Conservation (phyloP, 306 rosid genomes). For the Gastrolobium bilobum region DNA sequence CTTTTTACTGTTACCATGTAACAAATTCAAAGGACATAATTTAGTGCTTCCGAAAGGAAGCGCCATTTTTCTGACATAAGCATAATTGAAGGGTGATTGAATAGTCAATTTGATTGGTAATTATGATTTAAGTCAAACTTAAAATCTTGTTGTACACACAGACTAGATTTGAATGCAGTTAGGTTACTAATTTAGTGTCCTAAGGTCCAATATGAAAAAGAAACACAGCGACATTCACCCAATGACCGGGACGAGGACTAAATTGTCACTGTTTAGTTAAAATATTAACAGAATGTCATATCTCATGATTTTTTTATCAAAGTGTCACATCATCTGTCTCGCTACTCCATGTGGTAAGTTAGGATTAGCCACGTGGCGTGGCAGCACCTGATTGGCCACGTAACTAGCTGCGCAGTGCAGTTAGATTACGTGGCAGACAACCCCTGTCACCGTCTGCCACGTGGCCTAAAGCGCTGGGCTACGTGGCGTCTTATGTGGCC, state of each 20-base stretch:
- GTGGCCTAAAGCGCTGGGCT: too few relatives aligned
- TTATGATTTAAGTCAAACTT: slow-evolving; percentile 38
- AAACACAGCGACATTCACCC: neutral
- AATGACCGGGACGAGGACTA: neutral
- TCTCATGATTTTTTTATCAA: too few relatives aligned
- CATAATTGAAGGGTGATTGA: neutral
- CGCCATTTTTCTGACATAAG: slow-evolving; percentile 23
- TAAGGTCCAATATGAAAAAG: neutral
- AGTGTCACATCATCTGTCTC: too few relatives aligned
- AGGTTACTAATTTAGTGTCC: neutral
- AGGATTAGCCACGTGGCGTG: too few relatives aligned
- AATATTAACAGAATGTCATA: too few relatives aligned
- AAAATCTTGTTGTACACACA: slow-evolving; percentile 2
- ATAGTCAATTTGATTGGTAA: slow-evolving; percentile 25
- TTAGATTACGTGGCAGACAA: too few relatives aligned
- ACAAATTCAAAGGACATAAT: slow-evolving; percentile 39
- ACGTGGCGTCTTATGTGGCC: too few relatives aligned
- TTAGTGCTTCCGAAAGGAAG: slow-evolving; percentile 20
- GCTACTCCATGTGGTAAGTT: too few relatives aligned
- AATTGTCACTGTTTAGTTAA: neutral
- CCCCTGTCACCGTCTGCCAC: too few relatives aligned
- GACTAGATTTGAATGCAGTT: slow-evolving; percentile 1
- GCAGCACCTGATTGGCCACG: too few relatives aligned
- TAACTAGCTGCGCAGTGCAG: too few relatives aligned
- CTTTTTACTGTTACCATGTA: neutral